These are phyloP conservation scores for Fusarium nurragi DNA, from an alignment of 2,329 filamentous ascomycete genomes.

Conservation along the genomic window DNA sequence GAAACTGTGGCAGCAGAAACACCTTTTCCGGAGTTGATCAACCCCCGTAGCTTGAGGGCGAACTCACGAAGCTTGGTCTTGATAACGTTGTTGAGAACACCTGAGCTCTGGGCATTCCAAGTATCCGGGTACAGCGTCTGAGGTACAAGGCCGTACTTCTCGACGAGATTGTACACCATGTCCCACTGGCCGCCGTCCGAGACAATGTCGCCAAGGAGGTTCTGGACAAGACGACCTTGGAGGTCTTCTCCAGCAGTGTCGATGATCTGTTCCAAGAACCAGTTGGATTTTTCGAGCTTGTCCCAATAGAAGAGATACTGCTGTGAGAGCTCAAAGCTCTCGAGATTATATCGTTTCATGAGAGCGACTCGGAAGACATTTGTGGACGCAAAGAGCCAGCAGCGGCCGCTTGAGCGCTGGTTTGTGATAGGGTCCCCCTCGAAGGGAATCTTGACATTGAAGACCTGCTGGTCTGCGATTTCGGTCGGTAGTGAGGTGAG, in stretches of 20 bases:
- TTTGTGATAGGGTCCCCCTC: slow-evolving; percentile 88
- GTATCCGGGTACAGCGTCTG: slow-evolving; percentile 83
- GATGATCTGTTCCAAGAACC: slow-evolving; percentile 85
- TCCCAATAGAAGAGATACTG: slow-evolving; percentile 93
- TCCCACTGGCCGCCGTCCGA: slow-evolving; percentile 91
- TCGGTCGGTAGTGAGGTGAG: slow-evolving; percentile 71
- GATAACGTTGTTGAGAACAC: slow-evolving; percentile 75
- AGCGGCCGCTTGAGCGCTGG: slow-evolving; percentile 81
- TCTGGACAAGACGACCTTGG: slow-evolving; percentile 77
- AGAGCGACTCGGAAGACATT: slow-evolving; percentile 90
- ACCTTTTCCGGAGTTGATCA: slow-evolving; percentile 53
- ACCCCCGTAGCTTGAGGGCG: slow-evolving; percentile 73
- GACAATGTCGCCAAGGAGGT: slow-evolving; percentile 73
- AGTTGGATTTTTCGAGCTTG: slow-evolving; percentile 92
- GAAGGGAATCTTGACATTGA: slow-evolving; percentile 83
- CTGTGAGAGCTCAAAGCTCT: slow-evolving; percentile 86
- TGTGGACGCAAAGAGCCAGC: slow-evolving; percentile 93
- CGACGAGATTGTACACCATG: slow-evolving; percentile 86
- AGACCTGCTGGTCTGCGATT: slow-evolving; percentile 78
- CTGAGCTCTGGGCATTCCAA: slow-evolving; percentile 78
- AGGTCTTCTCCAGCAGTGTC: slow-evolving; percentile 76
- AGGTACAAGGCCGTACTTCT: slow-evolving; percentile 89
- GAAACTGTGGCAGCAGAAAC: slow-evolving; percentile 53
- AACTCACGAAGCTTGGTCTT: slow-evolving; percentile 90
- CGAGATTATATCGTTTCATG: slow-evolving; percentile 83